Evolutionary conservation across 2,329 filamentous ascomycete species (phyloP), one percentile per base, ranked within the genome.

Genomic region (Penicillium sp.): DNA sequence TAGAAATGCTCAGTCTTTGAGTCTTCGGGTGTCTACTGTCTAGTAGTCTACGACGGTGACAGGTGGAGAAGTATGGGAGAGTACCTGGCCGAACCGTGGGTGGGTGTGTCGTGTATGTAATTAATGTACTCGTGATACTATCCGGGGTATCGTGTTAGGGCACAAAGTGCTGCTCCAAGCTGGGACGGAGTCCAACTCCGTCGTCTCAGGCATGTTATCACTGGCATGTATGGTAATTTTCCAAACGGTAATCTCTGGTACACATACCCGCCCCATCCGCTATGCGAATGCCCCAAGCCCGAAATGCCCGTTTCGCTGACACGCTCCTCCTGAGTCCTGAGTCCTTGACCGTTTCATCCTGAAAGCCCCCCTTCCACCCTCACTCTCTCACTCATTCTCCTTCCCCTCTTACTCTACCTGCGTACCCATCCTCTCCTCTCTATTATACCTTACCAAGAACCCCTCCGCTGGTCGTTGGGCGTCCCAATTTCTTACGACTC

Each of bases 381-480:
- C 47, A 39, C 38, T 51, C 55, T 57, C 49, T 54, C 42, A 35
- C 34, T 55, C 25, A 25, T 41, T 47, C 15, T 20, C 12, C n/a
- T 28, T 20, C 39, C 28, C 41, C 14, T 47, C 31, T 22, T 37
- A 35, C 48, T 37, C 31, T 22, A 20, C 35, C 28, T 52, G 15
- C 28, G 22, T 22, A 38, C 34, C 35, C 14, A 20, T 41, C 34
- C 31, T 28, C 41, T 52, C 20, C 37, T 28, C 20, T 41, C 35
- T 35, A 20, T 39, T 42, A 4, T 12, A 38, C 47, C 28, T 15
- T 12, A 38, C 47, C 28, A 37, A 42, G 15, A 20, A 37, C 43
- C 56, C 57, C 63, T 60, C 53, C 63, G 63, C 63, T 64, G 63
- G 63, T 62, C 63, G 63, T 58, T 57, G 63, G 63, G 61, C 25